Base-by-base conservation (phyloP, 2,329 filamentous ascomycete species). In the Biscogniauxia sp. region DNA sequence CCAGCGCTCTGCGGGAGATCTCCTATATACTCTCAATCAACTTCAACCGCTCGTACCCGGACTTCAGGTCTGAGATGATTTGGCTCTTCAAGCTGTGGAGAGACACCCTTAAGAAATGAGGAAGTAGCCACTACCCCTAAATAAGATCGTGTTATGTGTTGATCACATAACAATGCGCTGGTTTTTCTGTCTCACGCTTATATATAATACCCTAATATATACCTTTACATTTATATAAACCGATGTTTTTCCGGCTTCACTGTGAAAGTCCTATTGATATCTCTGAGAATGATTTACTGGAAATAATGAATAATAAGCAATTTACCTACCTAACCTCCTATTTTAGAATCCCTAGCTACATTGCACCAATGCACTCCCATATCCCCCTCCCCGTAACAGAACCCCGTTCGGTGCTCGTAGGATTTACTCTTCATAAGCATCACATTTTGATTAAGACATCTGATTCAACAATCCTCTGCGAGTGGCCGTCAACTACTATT, bases 401-500 rank as follows among this genome's bases (percentile, higher is more conserved):
- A 32, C 7, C 2, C 6, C 11, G 9, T 32, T 13, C 28, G 2
- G 7, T n/a, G 2, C 28, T 32, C 11, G 11, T 32, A 32, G 11
- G n/a, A 45, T 6, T 17, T 7, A 45, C 15, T 17, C 2, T 17
- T 5, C 15, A n/a, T 17, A 9, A 45, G 5, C 11, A 17, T 45
- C 37, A 45, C 37, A 45, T 45, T 5, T 45, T 45, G 13, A 45
- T 45, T 13, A 45, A 17, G 11, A 45, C 37, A n/a, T 45, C 37
- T n/a, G 37, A 45, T 17, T 45, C 37, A 2, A 45, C 4, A 17
- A 45, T 45, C n/a, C 37, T 45, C 6, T 45, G 13, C 2, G 57
- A 49, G 8, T 66, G 51, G 0, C 77, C 78, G 6, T 79, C 72
- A 13, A 74, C 61, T 0, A 70, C 72, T 11, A 80, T 68, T 58